phyloP scores from a whole-genome alignment of 768 basidiomycete species.

The Lentinula sp. region DNA sequence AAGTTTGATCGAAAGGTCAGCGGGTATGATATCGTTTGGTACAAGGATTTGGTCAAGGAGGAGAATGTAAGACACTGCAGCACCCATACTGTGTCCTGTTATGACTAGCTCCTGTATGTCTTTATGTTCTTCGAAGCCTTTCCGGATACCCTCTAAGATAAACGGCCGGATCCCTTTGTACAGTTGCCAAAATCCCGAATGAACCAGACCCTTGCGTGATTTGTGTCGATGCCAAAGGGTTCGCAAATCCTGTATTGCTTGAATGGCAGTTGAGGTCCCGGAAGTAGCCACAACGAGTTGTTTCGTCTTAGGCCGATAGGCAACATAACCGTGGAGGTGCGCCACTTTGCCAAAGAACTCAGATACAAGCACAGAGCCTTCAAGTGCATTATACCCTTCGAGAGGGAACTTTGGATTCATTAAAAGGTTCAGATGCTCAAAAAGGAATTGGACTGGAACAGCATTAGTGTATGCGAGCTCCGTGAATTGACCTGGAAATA shows the following conservation, averaged over 20 bases:
- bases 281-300: constrained; percentile 50
- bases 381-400: constrained; percentile 37
- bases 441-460: constrained; percentile 32
- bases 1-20: constrained; percentile 30
- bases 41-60: constrained; percentile 37
- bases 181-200: constrained; percentile 50
- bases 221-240: constrained; percentile 32
- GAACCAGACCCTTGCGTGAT: constrained; percentile 33
- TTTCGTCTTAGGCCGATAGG: constrained; percentile 33
- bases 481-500: constrained; percentile 43
- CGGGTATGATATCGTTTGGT: constrained; percentile 16
- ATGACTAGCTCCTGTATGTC: constrained; percentile 35
- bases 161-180: constrained; percentile 34
- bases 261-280: constrained; percentile 38
- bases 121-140: constrained; percentile 29
- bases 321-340: constrained; percentile 39
- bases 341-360: constrained; percentile 36
- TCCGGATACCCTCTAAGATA: constrained; percentile 29
- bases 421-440: constrained; percentile 32
- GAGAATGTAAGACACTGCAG: constrained; percentile 44
- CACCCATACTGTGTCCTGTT: constrained; percentile 57
- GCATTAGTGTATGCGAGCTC: constrained; percentile 43
- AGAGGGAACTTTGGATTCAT: constrained; percentile 40
- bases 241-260: constrained; percentile 43
- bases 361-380: constrained; percentile 26